Percentiles rank a stretch among this genome's conserved stretches.
phyloP scores from a whole-genome alignment of 2,329 filamentous ascomycete genomes.

The Alternaria solani region DNA sequence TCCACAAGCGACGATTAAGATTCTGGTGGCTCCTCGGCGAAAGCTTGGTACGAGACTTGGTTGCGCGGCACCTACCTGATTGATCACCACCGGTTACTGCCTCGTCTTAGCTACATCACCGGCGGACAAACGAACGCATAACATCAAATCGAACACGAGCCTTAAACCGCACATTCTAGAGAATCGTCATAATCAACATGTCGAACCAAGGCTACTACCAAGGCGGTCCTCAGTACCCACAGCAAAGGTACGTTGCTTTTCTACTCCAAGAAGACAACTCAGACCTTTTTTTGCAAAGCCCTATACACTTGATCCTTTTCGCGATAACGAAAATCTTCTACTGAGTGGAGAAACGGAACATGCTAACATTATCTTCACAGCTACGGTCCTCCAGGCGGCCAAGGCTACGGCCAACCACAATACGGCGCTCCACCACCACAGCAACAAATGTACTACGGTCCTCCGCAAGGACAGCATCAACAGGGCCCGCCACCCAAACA shows the following conservation, averaged over 20 bases:
- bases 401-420: slow-evolving; percentile 19
- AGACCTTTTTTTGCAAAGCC: neutral
- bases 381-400: slow-evolving; percentile 33
- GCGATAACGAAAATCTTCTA: neutral
- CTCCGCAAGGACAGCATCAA: slow-evolving; percentile 55
- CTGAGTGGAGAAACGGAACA: neutral
- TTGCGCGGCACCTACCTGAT: slow-evolving; percentile 1
- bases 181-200: slow-evolving; percentile 19
- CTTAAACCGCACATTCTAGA: neutral
- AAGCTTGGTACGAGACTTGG: slow-evolving; percentile 1
- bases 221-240: slow-evolving; percentile 49
- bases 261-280: neutral
- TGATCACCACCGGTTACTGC: neutral
- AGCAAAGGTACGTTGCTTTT: slow-evolving; percentile 37
- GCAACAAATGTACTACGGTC: slow-evolving; percentile 38
- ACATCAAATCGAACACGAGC: neutral
- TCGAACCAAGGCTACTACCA: slow-evolving; percentile 51
- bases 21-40: neutral
- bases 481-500: slow-evolving; percentile 58
- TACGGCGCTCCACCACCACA: slow-evolving; percentile 39
- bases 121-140: neutral
- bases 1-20: neutral
- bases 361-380: slow-evolving; percentile 11
- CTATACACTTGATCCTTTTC: too few species aligned
- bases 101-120: neutral